These are phyloP conservation scores for Russula emetica DNA, from an alignment of 768 basidiomycete genomes.

Conservation along the genomic window DNA sequence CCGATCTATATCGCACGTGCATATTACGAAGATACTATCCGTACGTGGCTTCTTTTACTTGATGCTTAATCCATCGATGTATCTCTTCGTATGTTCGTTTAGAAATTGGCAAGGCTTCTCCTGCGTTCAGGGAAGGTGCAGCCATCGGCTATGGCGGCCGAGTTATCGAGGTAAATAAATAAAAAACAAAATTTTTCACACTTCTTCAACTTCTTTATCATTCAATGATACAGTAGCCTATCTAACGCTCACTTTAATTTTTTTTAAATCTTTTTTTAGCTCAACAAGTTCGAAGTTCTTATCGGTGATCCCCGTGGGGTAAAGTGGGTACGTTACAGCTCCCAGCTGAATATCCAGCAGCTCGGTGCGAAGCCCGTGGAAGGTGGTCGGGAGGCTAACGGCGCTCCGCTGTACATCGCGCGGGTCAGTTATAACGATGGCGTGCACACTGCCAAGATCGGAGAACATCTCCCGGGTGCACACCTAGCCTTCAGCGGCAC, in stretches of 20 bases:
- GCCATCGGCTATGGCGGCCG: conserved; percentile 59
- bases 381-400: conserved; percentile 61
- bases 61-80: no score
- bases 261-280: conserved; percentile 36
- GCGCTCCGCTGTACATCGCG: conserved; percentile 56
- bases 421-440: conserved; percentile 51
- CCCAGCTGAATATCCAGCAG: conserved; percentile 41
- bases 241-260: no score
- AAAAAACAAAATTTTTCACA: no score
- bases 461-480: conserved; percentile 49
- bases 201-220: not conserved
- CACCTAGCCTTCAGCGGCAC: conserved; percentile 47
- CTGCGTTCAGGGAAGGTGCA: conserved; percentile 56
- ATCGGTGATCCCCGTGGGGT: conserved; percentile 55
- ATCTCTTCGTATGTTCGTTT: not conserved
- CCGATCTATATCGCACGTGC: conserved; percentile 56
- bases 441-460: conserved; percentile 62
- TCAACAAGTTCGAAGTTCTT: conserved; percentile 65
- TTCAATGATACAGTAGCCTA: no score
- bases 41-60: no score
- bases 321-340: conserved; percentile 51
- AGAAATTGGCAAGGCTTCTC: conserved; percentile 68
- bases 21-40: conserved; percentile 52
- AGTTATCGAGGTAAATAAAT: conserved; percentile 56
- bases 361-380: conserved; percentile 57